Evolutionary conservation across 768 basidiomycete species (phyloP), one percentile per base, ranked within the genome.

Genomic region (Serendipita indica): DNA sequence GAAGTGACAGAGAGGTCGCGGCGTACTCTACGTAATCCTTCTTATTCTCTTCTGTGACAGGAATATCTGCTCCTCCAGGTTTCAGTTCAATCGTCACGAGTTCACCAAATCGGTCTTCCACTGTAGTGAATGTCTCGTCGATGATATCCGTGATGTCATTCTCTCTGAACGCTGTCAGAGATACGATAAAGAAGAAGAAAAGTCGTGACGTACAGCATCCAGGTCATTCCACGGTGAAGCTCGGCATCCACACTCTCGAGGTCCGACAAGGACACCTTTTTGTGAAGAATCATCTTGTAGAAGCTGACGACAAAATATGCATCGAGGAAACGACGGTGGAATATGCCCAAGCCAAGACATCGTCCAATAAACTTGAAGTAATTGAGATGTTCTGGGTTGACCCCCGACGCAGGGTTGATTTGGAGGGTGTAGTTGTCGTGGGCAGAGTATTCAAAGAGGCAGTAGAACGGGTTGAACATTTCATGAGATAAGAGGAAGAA

Each of bases 321-420:
- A 61, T 89, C 86, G 28, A 89, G 72, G 72, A 87, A 87, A 12
- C 83, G 77, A 59, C 79, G 74, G 66, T 89, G 86, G 74, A 85
- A 88, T 60, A 86, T 79, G 2, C 82, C 86, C 16, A 87, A 74
- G 18, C 86, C 86, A 60, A 87, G 71, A 41, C 79, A 76, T 49
- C 84, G 77, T 18, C 86, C 86, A 37, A 86, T 84, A 67, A 89
- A 87, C 69, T 82, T 86, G 77, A 85, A 89, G 66, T 88, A 88
- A 62, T 80, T 82, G 60, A 85, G 71, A 64, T 85, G 83, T 60
- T 87, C 86, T 1, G 83, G 83, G 60, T 86, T 86, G 61, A 87
- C 79, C 20, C 78, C 81, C 0, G 83, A 84, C 39, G 80, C 80
- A 28, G 83, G 82, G 62, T 87, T 88, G 67, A 88, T 84, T 69